Percentiles rank a stretch among this genome's conserved stretches.
Evolutionary conservation across 352 stramenopile genomes (phyloP).

Genomic region (Phytophthora sp.): DNA sequence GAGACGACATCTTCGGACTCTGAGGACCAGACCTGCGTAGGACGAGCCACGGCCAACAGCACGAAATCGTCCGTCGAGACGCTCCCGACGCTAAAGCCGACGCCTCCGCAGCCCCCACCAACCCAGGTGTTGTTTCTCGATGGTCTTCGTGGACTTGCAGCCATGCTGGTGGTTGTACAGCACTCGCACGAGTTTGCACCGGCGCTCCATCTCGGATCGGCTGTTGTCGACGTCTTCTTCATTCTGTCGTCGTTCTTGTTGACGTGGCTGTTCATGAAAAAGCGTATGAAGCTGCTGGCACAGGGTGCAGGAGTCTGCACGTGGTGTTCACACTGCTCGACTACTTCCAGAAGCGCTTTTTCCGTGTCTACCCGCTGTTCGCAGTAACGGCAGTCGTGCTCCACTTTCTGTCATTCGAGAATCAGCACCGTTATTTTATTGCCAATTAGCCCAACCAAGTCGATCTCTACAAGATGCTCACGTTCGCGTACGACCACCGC

Average conservation of each 20-base stretch:
- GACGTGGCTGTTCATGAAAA: slow-evolving; percentile 47
- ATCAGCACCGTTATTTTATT: slow-evolving; percentile 39
- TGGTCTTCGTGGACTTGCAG: slow-evolving; percentile 45
- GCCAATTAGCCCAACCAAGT: slow-evolving; percentile 31
- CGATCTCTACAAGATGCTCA: slow-evolving; percentile 42
- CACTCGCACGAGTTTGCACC: slow-evolving; percentile 31
- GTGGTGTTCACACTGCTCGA: slow-evolving; percentile 35
- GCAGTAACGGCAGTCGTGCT: slow-evolving; percentile 38
- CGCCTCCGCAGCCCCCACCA: not conserved
- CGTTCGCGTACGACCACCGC: slow-evolving; percentile 40
- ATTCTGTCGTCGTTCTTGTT: slow-evolving; percentile 52
- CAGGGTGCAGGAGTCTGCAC: slow-evolving; percentile 20
- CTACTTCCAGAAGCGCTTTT: slow-evolving; percentile 60
- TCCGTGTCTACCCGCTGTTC: slow-evolving; percentile 66
- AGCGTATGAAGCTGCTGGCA: slow-evolving; percentile 32
- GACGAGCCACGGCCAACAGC: not conserved
- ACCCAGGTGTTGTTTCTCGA: slow-evolving; percentile 42
- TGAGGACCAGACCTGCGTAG: slow-evolving; percentile 19
- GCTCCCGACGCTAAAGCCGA: not conserved
- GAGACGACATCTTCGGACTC: slow-evolving; percentile 19
- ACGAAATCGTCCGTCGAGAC: slow-evolving; percentile 15
- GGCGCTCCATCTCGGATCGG: slow-evolving; percentile 28
- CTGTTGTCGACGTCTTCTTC: slow-evolving; percentile 50
- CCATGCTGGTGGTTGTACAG: slow-evolving; percentile 38
- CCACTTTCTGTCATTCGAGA: slow-evolving; percentile 33